Conservation (phyloP, 192 early-diverging fungal species). For the Backusella tuberculispora region DNA sequence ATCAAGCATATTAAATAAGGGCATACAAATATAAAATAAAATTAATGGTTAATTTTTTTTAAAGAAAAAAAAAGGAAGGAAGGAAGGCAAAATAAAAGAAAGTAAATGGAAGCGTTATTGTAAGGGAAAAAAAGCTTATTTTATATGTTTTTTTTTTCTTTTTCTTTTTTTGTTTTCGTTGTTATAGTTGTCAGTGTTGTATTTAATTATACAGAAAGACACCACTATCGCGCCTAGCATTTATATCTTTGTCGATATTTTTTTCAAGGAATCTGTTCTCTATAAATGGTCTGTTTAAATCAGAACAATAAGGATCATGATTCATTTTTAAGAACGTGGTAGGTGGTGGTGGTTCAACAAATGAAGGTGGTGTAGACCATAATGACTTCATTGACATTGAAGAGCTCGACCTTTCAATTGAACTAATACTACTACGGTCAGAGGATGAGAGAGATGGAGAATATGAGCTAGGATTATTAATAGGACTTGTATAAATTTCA, state of each 20-base stretch:
- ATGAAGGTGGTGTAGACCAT: neutral
- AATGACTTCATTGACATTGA: neutral
- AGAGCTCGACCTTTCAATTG: neutral
- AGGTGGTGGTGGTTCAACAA: neutral
- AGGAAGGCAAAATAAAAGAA: neutral
- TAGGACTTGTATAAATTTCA: conserved; percentile 5
- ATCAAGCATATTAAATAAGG: neutral
- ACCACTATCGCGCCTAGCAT: neutral
- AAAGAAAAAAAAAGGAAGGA: neutral
- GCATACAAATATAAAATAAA: neutral
- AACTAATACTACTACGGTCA: conserved; percentile 54
- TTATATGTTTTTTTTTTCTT: neutral
- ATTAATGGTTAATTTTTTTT: neutral
- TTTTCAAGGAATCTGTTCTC: neutral
- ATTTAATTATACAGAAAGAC: neutral
- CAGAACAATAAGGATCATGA: neutral
- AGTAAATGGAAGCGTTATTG: neutral
- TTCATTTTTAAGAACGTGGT: neutral
- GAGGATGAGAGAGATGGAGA: conserved; percentile 42
- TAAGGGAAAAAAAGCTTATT: neutral
- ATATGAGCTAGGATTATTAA: conserved; percentile 9
- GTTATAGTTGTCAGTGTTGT: neutral
- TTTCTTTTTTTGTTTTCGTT: neutral
- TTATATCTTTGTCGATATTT: neutral
- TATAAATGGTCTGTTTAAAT: neutral